Conservation (phyloP, 371 early-diverging fungal species). For the Apophysomyces ossiformis region DNA sequence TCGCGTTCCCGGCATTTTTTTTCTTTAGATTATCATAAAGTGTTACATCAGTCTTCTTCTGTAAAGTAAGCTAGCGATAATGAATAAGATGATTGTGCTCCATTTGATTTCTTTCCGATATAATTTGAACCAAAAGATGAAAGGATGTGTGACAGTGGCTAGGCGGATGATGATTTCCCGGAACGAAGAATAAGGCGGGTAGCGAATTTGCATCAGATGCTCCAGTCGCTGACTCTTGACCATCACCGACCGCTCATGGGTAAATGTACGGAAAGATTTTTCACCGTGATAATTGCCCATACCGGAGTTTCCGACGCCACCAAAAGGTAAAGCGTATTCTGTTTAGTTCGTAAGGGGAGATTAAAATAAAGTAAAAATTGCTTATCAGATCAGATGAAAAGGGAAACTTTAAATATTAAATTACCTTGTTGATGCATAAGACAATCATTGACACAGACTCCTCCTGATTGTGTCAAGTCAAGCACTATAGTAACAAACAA, state of each 20-base stretch:
- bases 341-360: background rate
- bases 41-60: conserved; percentile 1
- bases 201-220: conserved; percentile 48
- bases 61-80: background rate
- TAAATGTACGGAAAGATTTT: conserved; percentile 76
- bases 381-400: background rate
- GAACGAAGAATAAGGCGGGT: conserved; percentile 63
- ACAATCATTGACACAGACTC: conserved; percentile 81
- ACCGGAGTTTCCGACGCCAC: conserved; percentile 92
- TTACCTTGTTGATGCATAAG: conserved; percentile 67
- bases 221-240: conserved; percentile 53
- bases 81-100: background rate
- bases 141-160: conserved; percentile 38
- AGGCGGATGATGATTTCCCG: conserved; percentile 44
- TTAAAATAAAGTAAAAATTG: background rate
- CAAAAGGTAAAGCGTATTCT: conserved; percentile 83
- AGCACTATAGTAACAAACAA: conserved; percentile 37
- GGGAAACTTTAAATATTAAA: background rate
- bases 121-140: conserved; percentile 30
- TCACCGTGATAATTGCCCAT: conserved; percentile 89
- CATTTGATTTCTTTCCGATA: conserved; percentile 23
- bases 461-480: conserved; percentile 75
- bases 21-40: background rate
- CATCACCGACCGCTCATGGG: conserved; percentile 68
- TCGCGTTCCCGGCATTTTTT: no score